Evolutionary conservation across 2,329 filamentous ascomycete species (phyloP), one percentile per base, ranked within the genome.

Genomic region (Talaromyces sp.): DNA sequence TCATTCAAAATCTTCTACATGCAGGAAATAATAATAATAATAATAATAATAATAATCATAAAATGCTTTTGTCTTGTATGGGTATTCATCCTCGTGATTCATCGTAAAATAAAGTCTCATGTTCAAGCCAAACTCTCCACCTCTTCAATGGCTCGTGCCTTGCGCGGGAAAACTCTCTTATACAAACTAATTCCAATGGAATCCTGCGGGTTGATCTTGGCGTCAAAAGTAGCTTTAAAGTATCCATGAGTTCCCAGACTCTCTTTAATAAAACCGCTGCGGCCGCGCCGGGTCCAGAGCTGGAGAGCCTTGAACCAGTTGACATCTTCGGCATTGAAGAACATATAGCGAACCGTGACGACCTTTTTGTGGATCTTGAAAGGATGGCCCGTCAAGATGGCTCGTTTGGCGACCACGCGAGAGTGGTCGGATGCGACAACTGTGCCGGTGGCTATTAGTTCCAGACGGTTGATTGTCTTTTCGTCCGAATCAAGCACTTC

Each of bases 321-420:
- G 32, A 99, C 91, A 66, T 99, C 96, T 69, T 93, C 91, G 55
- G 89, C 82, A 80, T 93, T 96, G 86, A 99, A 99, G 84, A 99
- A 99, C 96, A 99, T 99, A 84, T 99, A 99, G 31, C 95, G 89
- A 53, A 99, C 88, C 0, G 96, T 99, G 62, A 99, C 95, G 26
- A 99, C 82, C 77, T 89, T 92, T 84, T 96, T 97, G 85, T 99
- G 91, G 74, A 99, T 99, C 80, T 99, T 96, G 83, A 91, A 97
- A 0, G 96, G 95, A 73, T 99, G 93, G 17, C 95, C 96, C 0
- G 95, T 96, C 60, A 99, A 83, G 65, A 98, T 90, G 67, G 96
- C 87, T 57, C 95, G 89, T 80, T 99, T 99, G 69, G 93, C 93
- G 62, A 99, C 86, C 59, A 99, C 89, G 43, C 95, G 88, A 54